Conservation (phyloP, 129 eudicot species). For the Erigeron canadensis region DNA sequence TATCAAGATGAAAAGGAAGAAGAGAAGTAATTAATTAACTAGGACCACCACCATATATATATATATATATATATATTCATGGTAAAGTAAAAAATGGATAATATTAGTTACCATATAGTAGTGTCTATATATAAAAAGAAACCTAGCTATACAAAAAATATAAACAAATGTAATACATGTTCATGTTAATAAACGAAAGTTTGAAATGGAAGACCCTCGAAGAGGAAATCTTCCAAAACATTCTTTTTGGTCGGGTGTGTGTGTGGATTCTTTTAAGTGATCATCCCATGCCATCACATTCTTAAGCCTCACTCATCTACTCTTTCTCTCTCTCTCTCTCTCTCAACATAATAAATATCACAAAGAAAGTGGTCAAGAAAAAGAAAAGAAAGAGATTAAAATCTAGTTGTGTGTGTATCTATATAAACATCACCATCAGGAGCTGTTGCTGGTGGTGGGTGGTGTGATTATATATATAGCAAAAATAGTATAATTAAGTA, state of each 20-base stretch:
- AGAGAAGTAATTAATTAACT: neutral
- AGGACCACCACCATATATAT: conserved; percentile 23
- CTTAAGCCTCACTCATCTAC: conserved; percentile 36
- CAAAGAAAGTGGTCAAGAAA: conserved; percentile 28
- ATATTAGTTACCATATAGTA: neutral
- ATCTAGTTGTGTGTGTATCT: conserved; percentile 18
- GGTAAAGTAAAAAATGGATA: conserved; percentile 19
- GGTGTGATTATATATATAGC: conserved; percentile 24
- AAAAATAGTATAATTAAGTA: no score
- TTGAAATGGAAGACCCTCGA: conserved; percentile 31
- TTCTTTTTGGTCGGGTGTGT: conserved; percentile 49
- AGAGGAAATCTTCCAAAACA: conserved; percentile 35
- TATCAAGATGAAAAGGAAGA: conserved; percentile 2
- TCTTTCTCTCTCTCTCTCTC: conserved; percentile 28
- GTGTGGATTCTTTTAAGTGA: conserved; percentile 36
- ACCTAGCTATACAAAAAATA: neutral
- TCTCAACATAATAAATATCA: conserved; percentile 25
- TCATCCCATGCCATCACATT: conserved; percentile 50
- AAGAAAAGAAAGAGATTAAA: conserved; percentile 12
- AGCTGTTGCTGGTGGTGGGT: conserved; percentile 55
- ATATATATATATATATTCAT: no score
- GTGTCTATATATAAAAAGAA: conserved; percentile 24
- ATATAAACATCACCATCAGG: conserved; percentile 50
- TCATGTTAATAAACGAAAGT: conserved; percentile 29
- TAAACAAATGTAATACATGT: neutral